Conservation (phyloP, 495 filamentous ascomycete species). For the Tuber borchii region DNA sequence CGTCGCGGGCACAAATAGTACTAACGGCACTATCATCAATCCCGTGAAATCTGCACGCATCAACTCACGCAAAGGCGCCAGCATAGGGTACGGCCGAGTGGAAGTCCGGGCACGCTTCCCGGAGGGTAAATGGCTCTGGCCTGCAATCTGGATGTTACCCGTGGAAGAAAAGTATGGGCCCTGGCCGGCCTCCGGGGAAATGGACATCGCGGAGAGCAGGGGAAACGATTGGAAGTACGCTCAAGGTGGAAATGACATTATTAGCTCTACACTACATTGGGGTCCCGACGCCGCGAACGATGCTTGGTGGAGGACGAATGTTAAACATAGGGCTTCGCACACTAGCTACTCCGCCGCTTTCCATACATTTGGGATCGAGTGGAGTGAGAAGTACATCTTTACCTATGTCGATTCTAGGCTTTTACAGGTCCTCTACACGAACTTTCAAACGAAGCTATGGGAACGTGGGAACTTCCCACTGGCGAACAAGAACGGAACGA, state of each 20-base stretch:
- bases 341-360: conserved; percentile 61
- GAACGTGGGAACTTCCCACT: conserved; percentile 65
- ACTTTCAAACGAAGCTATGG: conserved; percentile 69
- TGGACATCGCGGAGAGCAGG: conserved; percentile 71
- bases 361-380: conserved; percentile 76
- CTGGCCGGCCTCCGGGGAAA: conserved; percentile 80
- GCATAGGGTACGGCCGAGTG: conserved; percentile 73
- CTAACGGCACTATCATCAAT: conserved; percentile 67
- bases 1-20: conserved; percentile 59
- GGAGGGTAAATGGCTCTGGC: conserved; percentile 79
- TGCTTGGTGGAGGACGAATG: conserved; percentile 70
- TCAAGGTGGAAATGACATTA: conserved; percentile 74
- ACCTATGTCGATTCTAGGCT: conserved; percentile 76
- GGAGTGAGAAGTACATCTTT: conserved; percentile 82
- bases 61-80: conserved; percentile 60
- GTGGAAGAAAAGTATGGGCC: conserved; percentile 62
- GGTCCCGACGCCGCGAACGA: conserved; percentile 59
- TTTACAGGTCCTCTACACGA: conserved; percentile 69
- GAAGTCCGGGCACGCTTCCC: conserved; percentile 72
- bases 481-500: conserved; percentile 61
- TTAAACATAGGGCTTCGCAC: conserved; percentile 67
- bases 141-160: conserved; percentile 88
- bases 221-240: conserved; percentile 70
- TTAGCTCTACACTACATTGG: conserved; percentile 77
- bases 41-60: conserved; percentile 73